Percentiles rank a stretch among this genome's conserved stretches.
These are phyloP conservation scores for Draba incana DNA, from an alignment of 345 rosid genomes.

Conservation along the genomic window DNA sequence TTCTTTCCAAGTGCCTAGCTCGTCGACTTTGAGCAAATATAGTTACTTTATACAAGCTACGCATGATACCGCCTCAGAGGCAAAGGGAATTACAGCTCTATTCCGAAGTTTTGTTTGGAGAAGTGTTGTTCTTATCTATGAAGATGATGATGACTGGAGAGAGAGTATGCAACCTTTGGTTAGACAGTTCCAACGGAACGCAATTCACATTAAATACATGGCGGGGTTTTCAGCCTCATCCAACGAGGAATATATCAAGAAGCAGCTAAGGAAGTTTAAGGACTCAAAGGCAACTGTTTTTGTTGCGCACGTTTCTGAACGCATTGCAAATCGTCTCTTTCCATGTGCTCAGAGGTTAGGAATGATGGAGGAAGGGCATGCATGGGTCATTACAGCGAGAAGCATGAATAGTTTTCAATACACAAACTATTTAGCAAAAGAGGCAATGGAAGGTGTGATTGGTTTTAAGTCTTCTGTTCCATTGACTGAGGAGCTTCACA, in stretches of 20 bases:
- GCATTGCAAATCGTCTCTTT: constrained; percentile 28
- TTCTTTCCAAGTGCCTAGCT: constrained; percentile 24
- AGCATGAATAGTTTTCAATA: constrained; percentile 25
- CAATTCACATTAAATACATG: constrained; percentile 8
- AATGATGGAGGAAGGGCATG: constrained; percentile 41
- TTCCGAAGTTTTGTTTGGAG: constrained; percentile 30
- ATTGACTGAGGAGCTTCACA: constrained; percentile 30
- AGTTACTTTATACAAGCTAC: constrained; percentile 30
- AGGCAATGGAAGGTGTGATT: constrained; percentile 43
- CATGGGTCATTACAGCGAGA: constrained; percentile 40
- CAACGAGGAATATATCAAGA: constrained; percentile 19
- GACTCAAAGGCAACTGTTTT: constrained; percentile 1
- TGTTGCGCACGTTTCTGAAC: constrained; percentile 34
- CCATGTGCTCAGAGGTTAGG: constrained; percentile 29
- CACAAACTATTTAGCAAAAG: constrained; percentile 7
- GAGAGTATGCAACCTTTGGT: constrained; percentile 27
- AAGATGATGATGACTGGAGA: constrained; percentile 34
- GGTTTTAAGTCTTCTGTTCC: constrained; percentile 41
- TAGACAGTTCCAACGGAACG: constrained; percentile 2
- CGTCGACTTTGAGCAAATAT: background rate
- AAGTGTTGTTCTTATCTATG: constrained; percentile 28
- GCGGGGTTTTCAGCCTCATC: constrained; percentile 24
- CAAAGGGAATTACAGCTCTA: constrained; percentile 29
- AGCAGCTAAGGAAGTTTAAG: constrained; percentile 28
- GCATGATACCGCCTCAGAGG: constrained; percentile 26